These are phyloP conservation scores for Onygenales sp. DNA, from an alignment of 2,329 filamentous ascomycete species.

Conservation along the genomic window DNA sequence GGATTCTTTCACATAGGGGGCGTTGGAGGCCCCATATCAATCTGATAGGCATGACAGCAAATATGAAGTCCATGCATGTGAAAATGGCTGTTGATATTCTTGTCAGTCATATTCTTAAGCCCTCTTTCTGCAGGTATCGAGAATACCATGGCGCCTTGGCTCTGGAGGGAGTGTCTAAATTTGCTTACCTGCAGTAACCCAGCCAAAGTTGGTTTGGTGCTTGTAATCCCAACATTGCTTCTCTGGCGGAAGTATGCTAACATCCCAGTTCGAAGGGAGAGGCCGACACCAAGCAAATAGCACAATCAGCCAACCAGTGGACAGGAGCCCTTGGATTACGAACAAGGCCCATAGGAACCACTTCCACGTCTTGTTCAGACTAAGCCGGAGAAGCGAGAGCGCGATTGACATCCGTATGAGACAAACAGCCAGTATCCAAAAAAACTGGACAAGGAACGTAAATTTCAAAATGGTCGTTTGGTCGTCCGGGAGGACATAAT, in stretches of 20 bases:
- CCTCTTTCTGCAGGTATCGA: too few species aligned
- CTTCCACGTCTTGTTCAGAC: neutral
- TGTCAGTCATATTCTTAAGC: too few species aligned
- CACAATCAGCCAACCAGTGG: neutral
- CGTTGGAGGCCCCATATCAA: neutral
- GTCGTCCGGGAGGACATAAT: neutral
- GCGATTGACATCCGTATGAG: neutral
- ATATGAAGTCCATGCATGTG: neutral
- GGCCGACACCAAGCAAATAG: neutral
- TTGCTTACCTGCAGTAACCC: neutral
- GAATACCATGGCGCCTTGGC: neutral
- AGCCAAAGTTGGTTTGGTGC: neutral
- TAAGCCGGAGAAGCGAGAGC: conserved; percentile 1
- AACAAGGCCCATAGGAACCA: neutral
- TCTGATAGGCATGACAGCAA: conserved; percentile 1
- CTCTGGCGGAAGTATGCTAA: neutral
- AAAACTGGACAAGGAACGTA: neutral
- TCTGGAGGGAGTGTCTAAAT: neutral
- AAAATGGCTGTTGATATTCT: neutral
- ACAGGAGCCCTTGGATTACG: neutral
- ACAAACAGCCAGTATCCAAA: neutral
- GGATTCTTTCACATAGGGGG: neutral
- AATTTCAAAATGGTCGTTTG: neutral
- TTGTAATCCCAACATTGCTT: neutral
- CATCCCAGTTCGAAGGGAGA: neutral